phyloP scores from a whole-genome alignment of 306 rosid species.

The Trifolium pratense region DNA sequence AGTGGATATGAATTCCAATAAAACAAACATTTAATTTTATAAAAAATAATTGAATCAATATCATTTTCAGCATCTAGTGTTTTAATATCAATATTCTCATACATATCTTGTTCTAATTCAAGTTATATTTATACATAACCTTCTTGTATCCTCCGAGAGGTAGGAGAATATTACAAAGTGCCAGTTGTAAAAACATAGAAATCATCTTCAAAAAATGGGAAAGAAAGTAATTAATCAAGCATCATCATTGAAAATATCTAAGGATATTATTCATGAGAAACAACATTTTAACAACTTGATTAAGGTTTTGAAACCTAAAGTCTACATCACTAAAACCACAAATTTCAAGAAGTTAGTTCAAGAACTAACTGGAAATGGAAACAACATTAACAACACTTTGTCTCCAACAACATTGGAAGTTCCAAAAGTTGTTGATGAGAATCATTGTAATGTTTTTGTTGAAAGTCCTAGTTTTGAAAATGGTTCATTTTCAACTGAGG shows the following conservation, averaged over 20 bases:
- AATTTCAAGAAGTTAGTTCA: slow-evolving; percentile 58
- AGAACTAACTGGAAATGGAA: slow-evolving; percentile 55
- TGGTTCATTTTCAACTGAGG: slow-evolving; percentile 32
- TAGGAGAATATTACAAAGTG: slow-evolving; percentile 60
- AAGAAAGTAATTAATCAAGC: slow-evolving; percentile 46
- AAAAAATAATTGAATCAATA: slow-evolving; percentile 30
- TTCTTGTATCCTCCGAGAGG: slow-evolving; percentile 59
- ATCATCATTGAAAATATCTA: slow-evolving; percentile 47
- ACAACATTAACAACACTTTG: slow-evolving; percentile 29
- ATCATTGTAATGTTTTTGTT: not conserved
- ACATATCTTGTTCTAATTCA: slow-evolving; percentile 39
- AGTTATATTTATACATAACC: slow-evolving; percentile 46
- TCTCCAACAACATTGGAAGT: slow-evolving; percentile 37
- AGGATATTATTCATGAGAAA: slow-evolving; percentile 35
- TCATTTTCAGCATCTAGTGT: slow-evolving; percentile 62
- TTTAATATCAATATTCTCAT: slow-evolving; percentile 32
- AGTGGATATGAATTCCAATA: slow-evolving; percentile 6
- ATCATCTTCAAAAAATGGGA: slow-evolving; percentile 48
- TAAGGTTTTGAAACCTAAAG: slow-evolving; percentile 52
- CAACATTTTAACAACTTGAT: slow-evolving; percentile 52
- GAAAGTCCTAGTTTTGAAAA: slow-evolving; percentile 32
- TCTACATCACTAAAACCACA: slow-evolving; percentile 55
- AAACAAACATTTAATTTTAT: not conserved
- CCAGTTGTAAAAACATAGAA: slow-evolving; percentile 51
- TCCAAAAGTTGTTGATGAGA: slow-evolving; percentile 28